Evolutionary conservation across 768 basidiomycete genomes (phyloP), one percentile per base, ranked within the genome.

Genomic region (Boletus pseudo-olivaceus): DNA sequence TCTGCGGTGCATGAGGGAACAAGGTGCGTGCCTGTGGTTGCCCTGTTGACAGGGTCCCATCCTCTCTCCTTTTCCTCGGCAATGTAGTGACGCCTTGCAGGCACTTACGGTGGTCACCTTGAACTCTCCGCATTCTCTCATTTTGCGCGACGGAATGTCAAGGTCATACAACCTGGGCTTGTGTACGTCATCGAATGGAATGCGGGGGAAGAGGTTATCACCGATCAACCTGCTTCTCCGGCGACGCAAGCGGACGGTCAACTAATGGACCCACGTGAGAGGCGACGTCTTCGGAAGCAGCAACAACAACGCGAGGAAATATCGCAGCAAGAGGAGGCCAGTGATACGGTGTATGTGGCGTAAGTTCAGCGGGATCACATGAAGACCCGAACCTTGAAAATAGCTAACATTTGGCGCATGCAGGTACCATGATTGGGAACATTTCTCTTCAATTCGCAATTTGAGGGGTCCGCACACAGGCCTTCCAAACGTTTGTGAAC

Each of bases 101-200:
- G 83, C 29, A 95, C 93, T 2, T 96, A 95, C 56, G 94, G 93
- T 39, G 93, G 93, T 1, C 92, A 97, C 70, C 82, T 97, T 63
- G 94, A 97, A 69, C 78, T 97, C n/a, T 89, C 88, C 17, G 92
- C 92, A 1, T 96, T 94, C 68, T 87, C 94, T 4, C 90, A 93
- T 61, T 81, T 92, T 75, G 79, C 79, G 46, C 75, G 76, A 51
- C 78, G 87, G 30, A 81, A 92, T 63, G 87, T 97, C 69, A 96
- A 96, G 74, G 92, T 97, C 54, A 82, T 95, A 49, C 94, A 96
- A 65, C 93, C 94, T 0, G 91, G 90, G 2, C 78, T 97, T 33
- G 88, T 93, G 27, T 94, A 94, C 71, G 87, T 94, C 55, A 92
- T 95, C 51, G 86, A 92, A 63, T 90, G 89, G 87, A 72, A 75